Conservation (phyloP, 2,329 filamentous ascomycete species). For the Fusarium denticulatum region DNA sequence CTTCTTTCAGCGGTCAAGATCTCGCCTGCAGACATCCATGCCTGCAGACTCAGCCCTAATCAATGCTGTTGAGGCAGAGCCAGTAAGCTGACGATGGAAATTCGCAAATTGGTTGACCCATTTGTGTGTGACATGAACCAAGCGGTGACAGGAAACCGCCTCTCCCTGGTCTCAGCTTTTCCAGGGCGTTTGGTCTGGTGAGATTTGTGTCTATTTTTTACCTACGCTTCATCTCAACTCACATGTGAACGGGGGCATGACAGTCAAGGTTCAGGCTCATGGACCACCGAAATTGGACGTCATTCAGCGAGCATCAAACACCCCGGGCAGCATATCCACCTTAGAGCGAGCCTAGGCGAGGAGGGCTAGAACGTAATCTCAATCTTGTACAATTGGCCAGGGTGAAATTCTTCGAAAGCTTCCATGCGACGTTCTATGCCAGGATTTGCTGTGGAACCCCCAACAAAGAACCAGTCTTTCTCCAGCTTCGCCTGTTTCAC, state of each 20-base stretch:
- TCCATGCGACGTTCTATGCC: slow-evolving; percentile 41
- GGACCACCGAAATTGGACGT: slow-evolving; percentile 43
- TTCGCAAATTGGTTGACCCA: slow-evolving; percentile 30
- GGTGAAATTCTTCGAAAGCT: slow-evolving; percentile 39
- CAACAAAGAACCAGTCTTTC: slow-evolving; percentile 24
- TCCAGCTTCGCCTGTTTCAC: slow-evolving; percentile 27
- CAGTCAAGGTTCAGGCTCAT: slow-evolving; percentile 35
- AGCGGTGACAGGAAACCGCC: slow-evolving; percentile 23
- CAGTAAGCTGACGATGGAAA: slow-evolving; percentile 30
- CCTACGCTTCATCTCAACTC: slow-evolving; percentile 11
- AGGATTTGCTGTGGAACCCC: slow-evolving; percentile 31
- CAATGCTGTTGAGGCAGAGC: slow-evolving; percentile 23
- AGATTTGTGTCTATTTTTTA: not conserved
- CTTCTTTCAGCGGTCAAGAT: slow-evolving; percentile 40
- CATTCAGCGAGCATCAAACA: slow-evolving; percentile 36
- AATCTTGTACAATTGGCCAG: slow-evolving; percentile 13
- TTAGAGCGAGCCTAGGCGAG: slow-evolving; percentile 20
- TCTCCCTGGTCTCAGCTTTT: slow-evolving; percentile 35
- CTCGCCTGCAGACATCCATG: not conserved
- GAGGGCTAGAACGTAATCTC: slow-evolving; percentile 1
- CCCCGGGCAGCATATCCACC: slow-evolving; percentile 35
- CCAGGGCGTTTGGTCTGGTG: not conserved
- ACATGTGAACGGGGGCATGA: slow-evolving; percentile 22
- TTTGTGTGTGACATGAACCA: slow-evolving; percentile 25
- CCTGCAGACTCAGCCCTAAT: slow-evolving; percentile 26